Evolutionary conservation across 2,329 filamentous ascomycete genomes (phyloP), one percentile per base, ranked within the genome.

Genomic region (Anthostomella pinea): DNA sequence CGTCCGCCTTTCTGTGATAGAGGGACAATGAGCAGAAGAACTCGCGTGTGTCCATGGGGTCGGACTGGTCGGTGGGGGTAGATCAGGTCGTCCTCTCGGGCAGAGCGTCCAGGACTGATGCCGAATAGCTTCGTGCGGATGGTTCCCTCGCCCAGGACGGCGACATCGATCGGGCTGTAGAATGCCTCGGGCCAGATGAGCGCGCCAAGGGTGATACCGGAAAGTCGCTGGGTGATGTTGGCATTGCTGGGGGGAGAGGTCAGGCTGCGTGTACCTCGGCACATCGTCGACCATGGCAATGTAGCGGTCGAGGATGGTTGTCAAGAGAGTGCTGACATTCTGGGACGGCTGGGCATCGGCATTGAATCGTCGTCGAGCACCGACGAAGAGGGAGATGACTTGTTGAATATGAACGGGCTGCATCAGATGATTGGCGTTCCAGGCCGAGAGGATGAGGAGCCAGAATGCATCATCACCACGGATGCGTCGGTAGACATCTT

Each of bases 401-500:
- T 45, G 8, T n/a, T 33, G 18, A 14, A 48, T 34, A 3, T 18
- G 14, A 10, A 6, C 22, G 2, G 45, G 35, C 8, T 32, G 3
- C 10, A 45, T 22, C 2, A 36, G 42, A 20, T 38, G 22, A 1
- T 18, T 26, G n/a, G 40, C 14, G 15, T 49, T 42, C 48, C 39
- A 51, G 2, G 40, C 38, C 3, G 41, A 35, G n/a, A 41, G 41
- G 14, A 52, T 38, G 11, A 51, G 40, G 14, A 34, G 33, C 20
- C 38, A 52, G 17, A 49, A 52, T 1, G 47, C 34, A 8, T 29
- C 15, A 15, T 38, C 22, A 3, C 45, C 47, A 19, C 35, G 21
- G 1, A 50, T 11, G n/a, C 47, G 43, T 11, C 31, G 18, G 25
- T 48, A 52, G 9, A 45, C 42, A 16, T 52, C 49, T 5, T 41